phyloP scores from a whole-genome alignment of 768 basidiomycete species.

The Neoboletus brunneissimus region DNA sequence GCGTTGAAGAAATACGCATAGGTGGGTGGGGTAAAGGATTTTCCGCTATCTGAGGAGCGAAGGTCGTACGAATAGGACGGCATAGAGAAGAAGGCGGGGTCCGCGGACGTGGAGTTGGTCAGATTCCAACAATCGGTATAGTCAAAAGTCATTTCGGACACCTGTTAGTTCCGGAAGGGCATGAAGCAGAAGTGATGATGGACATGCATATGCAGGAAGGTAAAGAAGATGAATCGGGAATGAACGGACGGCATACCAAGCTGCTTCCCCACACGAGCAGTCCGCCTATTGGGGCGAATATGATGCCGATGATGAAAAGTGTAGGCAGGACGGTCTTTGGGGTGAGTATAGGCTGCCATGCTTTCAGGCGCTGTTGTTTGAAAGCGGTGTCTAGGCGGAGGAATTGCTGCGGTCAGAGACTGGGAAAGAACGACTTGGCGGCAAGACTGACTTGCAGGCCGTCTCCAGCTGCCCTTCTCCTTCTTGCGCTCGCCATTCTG shows the following conservation, averaged over 20 bases:
- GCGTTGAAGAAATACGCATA: constrained; percentile 73
- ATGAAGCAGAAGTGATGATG: background rate
- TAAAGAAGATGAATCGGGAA: constrained; percentile 21
- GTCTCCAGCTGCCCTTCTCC: constrained; percentile 81
- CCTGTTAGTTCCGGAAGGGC: constrained; percentile 39
- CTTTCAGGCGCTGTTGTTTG: constrained; percentile 99
- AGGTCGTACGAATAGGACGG: constrained; percentile 66
- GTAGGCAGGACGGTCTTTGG: constrained; percentile 97
- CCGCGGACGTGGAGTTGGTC: constrained; percentile 34
- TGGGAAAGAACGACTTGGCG: constrained; percentile 3
- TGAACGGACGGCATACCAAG: constrained; percentile 41
- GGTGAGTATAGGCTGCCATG: constrained; percentile 99
- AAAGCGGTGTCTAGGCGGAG: constrained; percentile 81
- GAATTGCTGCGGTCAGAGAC: constrained; percentile 14
- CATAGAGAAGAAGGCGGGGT: constrained; percentile 47
- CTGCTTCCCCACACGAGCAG: constrained; percentile 89
- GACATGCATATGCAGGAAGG: constrained; percentile 1
- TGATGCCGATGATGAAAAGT: constrained; percentile 88
- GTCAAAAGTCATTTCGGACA: constrained; percentile 92
- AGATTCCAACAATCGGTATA: constrained; percentile 88
- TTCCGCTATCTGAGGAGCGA: constrained; percentile 53
- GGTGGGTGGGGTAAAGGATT: constrained; percentile 50
- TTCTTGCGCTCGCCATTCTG: constrained; percentile 57
- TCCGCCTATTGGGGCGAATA: constrained; percentile 96
- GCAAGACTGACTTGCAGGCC: constrained; percentile 68